These are phyloP conservation scores for Dioszegia crocea DNA, from an alignment of 768 basidiomycete species.

Conservation along the genomic window DNA sequence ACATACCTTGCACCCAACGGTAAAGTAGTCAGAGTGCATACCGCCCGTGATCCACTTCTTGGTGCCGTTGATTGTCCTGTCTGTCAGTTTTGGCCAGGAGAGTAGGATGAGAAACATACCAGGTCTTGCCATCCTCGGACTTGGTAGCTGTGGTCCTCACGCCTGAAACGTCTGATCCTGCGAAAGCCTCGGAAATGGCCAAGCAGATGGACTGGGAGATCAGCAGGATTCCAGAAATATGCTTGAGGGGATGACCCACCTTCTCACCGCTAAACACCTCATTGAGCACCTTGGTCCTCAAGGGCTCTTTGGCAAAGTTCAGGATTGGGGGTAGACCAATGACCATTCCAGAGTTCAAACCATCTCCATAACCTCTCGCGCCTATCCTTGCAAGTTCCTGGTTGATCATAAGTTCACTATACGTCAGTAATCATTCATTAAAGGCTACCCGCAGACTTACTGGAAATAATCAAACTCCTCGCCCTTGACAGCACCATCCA, in stretches of 20 bases:
- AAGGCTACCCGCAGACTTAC: conserved; percentile 54
- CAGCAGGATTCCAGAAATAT: too few relatives aligned
- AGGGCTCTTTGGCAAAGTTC: conserved; percentile 71
- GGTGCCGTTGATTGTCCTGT: conserved; percentile 73
- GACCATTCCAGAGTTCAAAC: conserved; percentile 68
- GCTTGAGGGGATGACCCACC: too few relatives aligned
- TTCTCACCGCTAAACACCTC: conserved; percentile 67
- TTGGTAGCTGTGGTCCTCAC: conserved; percentile 69
- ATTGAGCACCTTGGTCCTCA: conserved; percentile 63
- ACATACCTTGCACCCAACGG: conserved; percentile 54
- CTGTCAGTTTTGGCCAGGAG: conserved; percentile 25
- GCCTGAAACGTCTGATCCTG: conserved; percentile 68
- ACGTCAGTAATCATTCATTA: not conserved
- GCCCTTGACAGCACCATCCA: conserved; percentile 69
- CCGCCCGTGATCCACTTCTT: conserved; percentile 62
- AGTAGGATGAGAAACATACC: conserved; percentile 9
- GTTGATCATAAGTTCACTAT: conserved; percentile 64
- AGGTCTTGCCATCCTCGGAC: conserved; percentile 65
- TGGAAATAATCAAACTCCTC: conserved; percentile 92
- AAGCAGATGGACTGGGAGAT: conserved; percentile 65
- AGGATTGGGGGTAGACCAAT: conserved; percentile 59
- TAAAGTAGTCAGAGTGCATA: conserved; percentile 49
- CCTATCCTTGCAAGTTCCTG: conserved; percentile 70
- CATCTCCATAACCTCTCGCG: conserved; percentile 75
- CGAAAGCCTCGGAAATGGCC: conserved; percentile 84